Base-by-base conservation (phyloP, 2,329 filamentous ascomycete genomes). In the Fusarium sp. region DNA sequence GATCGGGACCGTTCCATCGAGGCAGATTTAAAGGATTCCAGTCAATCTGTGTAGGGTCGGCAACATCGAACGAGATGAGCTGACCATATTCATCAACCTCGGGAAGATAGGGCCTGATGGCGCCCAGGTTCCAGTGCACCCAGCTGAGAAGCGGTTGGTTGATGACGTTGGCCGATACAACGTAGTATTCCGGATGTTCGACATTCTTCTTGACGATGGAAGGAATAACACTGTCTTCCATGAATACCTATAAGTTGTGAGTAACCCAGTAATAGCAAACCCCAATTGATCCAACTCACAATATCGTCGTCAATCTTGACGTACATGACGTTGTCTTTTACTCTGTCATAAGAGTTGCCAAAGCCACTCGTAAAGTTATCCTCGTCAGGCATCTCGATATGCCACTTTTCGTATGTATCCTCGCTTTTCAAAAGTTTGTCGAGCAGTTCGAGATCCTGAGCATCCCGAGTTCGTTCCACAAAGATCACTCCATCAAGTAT, bases 91-190 rank as follows among this genome's bases (percentile, higher is more conserved):
- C 60, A 32, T 67, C 68, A 12, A 74, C 61, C 44, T 85, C 84
- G 4, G 84, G 83, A 19, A 85, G 76, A 68, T 85, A 86, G 4
- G 84, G 80, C 45, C 81, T 76, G 19, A 85, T 77, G 15, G 80
- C 80, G 6, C 81, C 82, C 8, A 82, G 75, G 53, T 84, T 83
- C 67, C 79, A 81, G 64, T 87, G 85, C 15, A 86, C 75, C 74
- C 81, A 80, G 44, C 79, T 78, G 29, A 85, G 79, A 10, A 83
- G 76, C 12, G 83, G 83, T 44, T 84, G 81, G 58, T 87, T 87
- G 61, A 86, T 75, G 22, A 87, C 76, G 60, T 87, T 86, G 45
- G 83, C 83, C 3, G 82, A 83, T 12, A 86, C 80, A 41, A 81
- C 74, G 60, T 79, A 80, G 25, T 79, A 78, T 35, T 84, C 78